Percentiles rank a stretch among this genome's conserved stretches.
Evolutionary conservation across 2,329 filamentous ascomycete species (phyloP).

Genomic region (Phialocephala sp.): DNA sequence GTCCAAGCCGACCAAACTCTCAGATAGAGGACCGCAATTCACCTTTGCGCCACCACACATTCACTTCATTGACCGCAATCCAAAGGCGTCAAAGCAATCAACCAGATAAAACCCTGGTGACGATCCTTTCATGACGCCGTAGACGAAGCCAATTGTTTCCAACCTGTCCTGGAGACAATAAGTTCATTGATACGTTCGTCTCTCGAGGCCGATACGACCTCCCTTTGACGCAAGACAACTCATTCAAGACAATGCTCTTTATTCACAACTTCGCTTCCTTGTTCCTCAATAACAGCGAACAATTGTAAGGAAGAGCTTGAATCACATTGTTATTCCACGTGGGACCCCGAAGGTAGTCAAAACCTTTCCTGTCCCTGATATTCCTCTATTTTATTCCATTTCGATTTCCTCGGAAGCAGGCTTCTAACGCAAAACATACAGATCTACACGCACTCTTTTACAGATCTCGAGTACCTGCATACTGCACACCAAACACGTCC

Average conservation of each 20-base stretch:
- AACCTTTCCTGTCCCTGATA: neutral
- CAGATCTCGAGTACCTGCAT: conserved; percentile 13
- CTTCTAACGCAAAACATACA: conserved; percentile 18
- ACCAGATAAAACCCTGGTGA: conserved; percentile 16
- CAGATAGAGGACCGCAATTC: conserved; percentile 27
- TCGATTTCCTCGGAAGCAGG: conserved; percentile 2
- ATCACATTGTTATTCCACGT: conserved; percentile 17
- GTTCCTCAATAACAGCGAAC: conserved; percentile 22
- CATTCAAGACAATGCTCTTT: conserved; percentile 35
- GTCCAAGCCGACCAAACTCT: conserved; percentile 14
- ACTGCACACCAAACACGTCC: neutral
- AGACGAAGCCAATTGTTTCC: conserved; percentile 6
- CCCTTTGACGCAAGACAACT: conserved; percentile 19
- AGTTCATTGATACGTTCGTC: conserved; percentile 19
- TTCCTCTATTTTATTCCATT: conserved; percentile 1
- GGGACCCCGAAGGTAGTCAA: conserved; percentile 15
- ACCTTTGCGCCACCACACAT: conserved; percentile 15
- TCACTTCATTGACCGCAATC: conserved; percentile 20
- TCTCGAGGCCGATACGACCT: conserved; percentile 13
- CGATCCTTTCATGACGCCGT: conserved; percentile 14
- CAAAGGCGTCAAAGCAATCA: conserved; percentile 12
- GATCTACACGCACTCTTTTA: conserved; percentile 18
- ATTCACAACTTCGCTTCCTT: conserved; percentile 21
- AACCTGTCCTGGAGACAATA: conserved; percentile 22
- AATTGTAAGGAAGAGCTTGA: conserved; percentile 30